Base-by-base conservation (phyloP, 495 filamentous ascomycete species). In the Penicillium coffeae region DNA sequence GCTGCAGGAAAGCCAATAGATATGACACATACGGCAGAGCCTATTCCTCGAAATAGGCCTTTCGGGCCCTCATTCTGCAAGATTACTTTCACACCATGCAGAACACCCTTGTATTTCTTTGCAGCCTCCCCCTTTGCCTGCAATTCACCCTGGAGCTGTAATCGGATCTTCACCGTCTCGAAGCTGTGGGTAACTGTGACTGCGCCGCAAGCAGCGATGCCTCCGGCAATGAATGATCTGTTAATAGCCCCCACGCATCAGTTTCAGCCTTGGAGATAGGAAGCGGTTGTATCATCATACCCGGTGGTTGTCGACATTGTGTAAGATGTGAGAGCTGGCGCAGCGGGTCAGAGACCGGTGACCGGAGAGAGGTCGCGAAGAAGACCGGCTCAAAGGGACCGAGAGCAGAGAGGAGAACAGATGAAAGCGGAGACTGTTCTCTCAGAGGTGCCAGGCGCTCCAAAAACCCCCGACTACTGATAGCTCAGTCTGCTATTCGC, bases 151-250 rank as follows among this genome's bases (percentile, higher is more conserved):
- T 99, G 93, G 42, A 99, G 73, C 78, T 99, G 93, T 74, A 98
- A 79, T 87, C 92, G 88, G 64, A 97, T 99, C 82, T 99, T 99
- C 48, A 97, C 90, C 6, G 93, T 97, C 71, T 99, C 93, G 74
- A 97, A 96, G 50, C 90, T 89, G 68, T 99, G 93, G 33, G 93
- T 99, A 38, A 94, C 92, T 3, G 93, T 97, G 42, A 99, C 94
- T 44, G 93, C 93, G 54, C 93, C 93, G 70, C 90, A 96, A 44
- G 94, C 93, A 55, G 93, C 93, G 63, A 97, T 87, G 51, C 93
- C 93, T 65, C 93, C 93, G 20, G 93, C 90, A 54, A 97, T 78
- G 77, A 99, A 99, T 8, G 81, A 79, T 36, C 81, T 84, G 43
- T 22, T 14, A 35, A 39, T 15, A 6, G 50, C 21, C n/a, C n/a